phyloP scores from a whole-genome alignment of 2,329 filamentous ascomycete genomes.

The Mycosphaerella sp. region DNA sequence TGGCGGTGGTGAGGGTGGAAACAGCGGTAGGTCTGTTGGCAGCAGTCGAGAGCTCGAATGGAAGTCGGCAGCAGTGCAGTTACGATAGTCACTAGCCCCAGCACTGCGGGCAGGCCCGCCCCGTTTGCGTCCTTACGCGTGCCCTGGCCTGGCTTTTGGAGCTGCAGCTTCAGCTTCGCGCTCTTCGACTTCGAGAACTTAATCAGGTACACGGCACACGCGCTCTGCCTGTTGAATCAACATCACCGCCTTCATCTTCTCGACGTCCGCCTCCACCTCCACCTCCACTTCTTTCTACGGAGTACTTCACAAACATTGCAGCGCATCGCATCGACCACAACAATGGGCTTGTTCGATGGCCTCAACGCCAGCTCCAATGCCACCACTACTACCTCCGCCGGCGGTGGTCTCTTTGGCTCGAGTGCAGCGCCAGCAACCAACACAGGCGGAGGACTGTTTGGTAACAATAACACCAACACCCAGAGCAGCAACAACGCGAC shows the following conservation, averaged over 20 bases:
- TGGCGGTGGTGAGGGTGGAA: conserved; percentile 30
- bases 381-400: background rate
- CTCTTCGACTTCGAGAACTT: background rate
- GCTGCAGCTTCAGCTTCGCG: conserved; percentile 11
- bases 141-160: background rate
- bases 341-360: conserved; percentile 26
- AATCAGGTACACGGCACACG: background rate
- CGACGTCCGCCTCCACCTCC: background rate
- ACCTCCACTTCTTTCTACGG: background rate
- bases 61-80: too few relatives aligned
- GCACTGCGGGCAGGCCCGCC: too few relatives aligned
- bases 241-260: too few relatives aligned
- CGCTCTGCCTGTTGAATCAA: background rate
- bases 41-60: conserved; percentile 1
- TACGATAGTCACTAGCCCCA: too few relatives aligned
- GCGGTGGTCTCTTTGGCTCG: conserved; percentile 12
- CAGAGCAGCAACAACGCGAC: background rate
- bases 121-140: too few relatives aligned
- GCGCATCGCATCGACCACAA: background rate
- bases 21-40: background rate
- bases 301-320: background rate
- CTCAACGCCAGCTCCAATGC: background rate
- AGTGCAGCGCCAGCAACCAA: background rate
- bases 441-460: conserved; percentile 15
- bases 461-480: conserved; percentile 11